These are phyloP conservation scores for Maudiozyma barnettii DNA, from an alignment of 805 yeast species.

Conservation along the genomic window DNA sequence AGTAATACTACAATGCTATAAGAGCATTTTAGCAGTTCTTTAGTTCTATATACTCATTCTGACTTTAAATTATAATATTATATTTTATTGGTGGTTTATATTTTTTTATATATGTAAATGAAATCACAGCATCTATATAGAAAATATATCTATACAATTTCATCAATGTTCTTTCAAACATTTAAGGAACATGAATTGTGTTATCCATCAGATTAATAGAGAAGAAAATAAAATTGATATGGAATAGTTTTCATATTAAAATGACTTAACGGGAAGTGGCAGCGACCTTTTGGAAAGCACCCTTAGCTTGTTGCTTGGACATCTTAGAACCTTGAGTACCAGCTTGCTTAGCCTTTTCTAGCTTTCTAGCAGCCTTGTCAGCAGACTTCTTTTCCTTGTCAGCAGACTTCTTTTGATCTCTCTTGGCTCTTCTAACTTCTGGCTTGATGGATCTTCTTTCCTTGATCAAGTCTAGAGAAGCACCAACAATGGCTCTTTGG, in stretches of 20 bases:
- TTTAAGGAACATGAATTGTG: background rate
- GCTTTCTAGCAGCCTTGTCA: slow-evolving; percentile 90
- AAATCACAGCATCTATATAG: background rate
- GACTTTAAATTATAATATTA: background rate
- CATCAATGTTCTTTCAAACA: background rate
- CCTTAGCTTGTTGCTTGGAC: slow-evolving; percentile 95
- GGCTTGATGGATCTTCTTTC: slow-evolving; percentile 95
- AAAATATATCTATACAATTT: background rate
- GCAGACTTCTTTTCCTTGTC: slow-evolving; percentile 86
- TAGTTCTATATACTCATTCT: background rate
- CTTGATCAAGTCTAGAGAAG: slow-evolving; percentile 95
- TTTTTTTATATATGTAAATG: background rate
- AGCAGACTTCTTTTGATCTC: slow-evolving; percentile 78
- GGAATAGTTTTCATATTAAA: background rate
- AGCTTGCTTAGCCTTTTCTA: slow-evolving; percentile 76
- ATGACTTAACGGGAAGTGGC: slow-evolving; percentile 86
- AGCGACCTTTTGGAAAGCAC: slow-evolving; percentile 94
- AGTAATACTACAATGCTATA: too few relatives aligned
- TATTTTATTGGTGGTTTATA: background rate
- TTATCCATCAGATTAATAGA: background rate
- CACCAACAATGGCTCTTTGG: slow-evolving; percentile 99
- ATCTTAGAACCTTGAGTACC: slow-evolving; percentile 68
- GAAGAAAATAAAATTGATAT: background rate
- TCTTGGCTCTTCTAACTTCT: slow-evolving; percentile 95
- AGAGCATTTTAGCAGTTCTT: too few relatives aligned